Evolutionary conservation across 2,329 filamentous ascomycete genomes (phyloP).

Genomic region (Fusarium caatingaense): DNA sequence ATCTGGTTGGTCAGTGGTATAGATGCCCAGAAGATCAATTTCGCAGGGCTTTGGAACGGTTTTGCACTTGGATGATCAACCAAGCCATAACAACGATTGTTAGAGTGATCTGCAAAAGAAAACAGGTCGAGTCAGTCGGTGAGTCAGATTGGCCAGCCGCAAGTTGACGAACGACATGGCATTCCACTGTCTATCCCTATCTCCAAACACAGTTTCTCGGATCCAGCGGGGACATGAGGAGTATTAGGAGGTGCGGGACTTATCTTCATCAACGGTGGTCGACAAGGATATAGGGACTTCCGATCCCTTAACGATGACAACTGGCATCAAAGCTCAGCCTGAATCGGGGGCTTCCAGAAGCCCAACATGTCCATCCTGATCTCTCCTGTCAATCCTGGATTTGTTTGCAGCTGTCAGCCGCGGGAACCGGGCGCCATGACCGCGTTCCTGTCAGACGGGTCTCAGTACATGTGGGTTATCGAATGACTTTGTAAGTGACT

Average conservation of each 20-base stretch:
- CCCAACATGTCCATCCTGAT: not conserved
- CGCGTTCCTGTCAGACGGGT: conserved; percentile 3
- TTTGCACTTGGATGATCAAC: not conserved
- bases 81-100: not conserved
- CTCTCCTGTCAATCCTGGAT: conserved; percentile 1
- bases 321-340: conserved; percentile 3
- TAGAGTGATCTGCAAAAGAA: conserved; percentile 3
- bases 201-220: not conserved
- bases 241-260: conserved; percentile 14
- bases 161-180: not conserved
- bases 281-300: conserved; percentile 2
- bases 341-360: conserved; percentile 25
- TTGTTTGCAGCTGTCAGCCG: not conserved
- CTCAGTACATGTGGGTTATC: conserved; percentile 33
- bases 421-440: conserved; percentile 18
- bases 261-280: conserved; percentile 1
- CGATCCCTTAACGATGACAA: conserved; percentile 1
- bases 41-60: not conserved
- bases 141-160: not conserved
- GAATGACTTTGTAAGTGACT: conserved; percentile 24
- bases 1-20: conserved; percentile 2
- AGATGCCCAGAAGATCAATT: not conserved
- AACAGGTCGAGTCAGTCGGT: not conserved
- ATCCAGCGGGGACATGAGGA: not conserved
- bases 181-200: conserved; percentile 3